Conservation (phyloP, 148 eudicot species). For the Nepenthes mirabilis region DNA sequence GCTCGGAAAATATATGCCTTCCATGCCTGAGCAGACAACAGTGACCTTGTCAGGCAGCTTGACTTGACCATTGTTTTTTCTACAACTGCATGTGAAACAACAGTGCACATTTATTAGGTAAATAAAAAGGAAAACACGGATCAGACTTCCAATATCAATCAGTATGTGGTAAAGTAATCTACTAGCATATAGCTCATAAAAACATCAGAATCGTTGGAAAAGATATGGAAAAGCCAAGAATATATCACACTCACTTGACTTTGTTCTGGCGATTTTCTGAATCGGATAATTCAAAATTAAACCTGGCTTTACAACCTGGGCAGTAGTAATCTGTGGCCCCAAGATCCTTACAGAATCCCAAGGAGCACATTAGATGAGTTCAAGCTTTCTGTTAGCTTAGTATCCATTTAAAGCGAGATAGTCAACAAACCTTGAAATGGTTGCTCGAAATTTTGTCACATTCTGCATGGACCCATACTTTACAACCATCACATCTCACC, state of each 20-base stretch:
- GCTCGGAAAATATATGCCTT: slow-evolving; percentile 66
- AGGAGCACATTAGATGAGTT: slow-evolving; percentile 7
- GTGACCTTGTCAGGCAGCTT: slow-evolving; percentile 58
- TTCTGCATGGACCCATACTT: slow-evolving; percentile 71
- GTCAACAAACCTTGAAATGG: slow-evolving; percentile 41
- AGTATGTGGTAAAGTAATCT: not conserved
- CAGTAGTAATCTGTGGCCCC: slow-evolving; percentile 58
- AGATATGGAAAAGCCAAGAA: slow-evolving; percentile 1
- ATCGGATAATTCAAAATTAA: slow-evolving; percentile 73
- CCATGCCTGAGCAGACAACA: slow-evolving; percentile 65
- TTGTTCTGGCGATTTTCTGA: slow-evolving; percentile 43
- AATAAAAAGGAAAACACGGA: slow-evolving; percentile 3
- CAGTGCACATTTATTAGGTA: not conserved
- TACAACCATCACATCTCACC: slow-evolving; percentile 74
- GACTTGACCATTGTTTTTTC: slow-evolving; percentile 26
- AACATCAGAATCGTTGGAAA: not conserved
- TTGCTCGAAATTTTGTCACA: slow-evolving; percentile 68
- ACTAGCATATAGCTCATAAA: not conserved
- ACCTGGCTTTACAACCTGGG: slow-evolving; percentile 74
- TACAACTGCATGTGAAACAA: slow-evolving; percentile 20
- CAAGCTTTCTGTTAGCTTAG: not conserved
- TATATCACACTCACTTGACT: slow-evolving; percentile 28
- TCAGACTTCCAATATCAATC: slow-evolving; percentile 2
- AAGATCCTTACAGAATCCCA: slow-evolving; percentile 37
- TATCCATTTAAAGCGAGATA: not conserved